A percentile compares a stretch with the other conserved stretches of the same genome.
Conservation (phyloP, 768 basidiomycete species). For the Boletus coccyginus region DNA sequence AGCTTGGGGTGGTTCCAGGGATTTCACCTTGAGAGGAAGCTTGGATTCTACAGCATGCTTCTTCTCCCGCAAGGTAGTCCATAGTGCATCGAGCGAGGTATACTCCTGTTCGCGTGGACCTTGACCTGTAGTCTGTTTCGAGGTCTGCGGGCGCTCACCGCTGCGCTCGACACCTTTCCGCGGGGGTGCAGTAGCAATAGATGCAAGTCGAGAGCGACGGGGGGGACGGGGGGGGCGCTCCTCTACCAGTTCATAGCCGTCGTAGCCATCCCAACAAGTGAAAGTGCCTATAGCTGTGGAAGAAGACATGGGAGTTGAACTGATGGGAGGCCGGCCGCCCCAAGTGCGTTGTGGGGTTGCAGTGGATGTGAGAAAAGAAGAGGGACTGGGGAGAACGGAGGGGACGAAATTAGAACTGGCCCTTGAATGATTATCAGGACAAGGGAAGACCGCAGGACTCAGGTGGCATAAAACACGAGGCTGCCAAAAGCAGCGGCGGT, state of each 20-base stretch:
- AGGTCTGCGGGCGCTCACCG: conserved; percentile 21
- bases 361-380: conserved; percentile 13
- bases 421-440: conserved; percentile 34
- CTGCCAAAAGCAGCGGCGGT: conserved; percentile 30
- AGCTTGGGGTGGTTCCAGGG: conserved; percentile 44
- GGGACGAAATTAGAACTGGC: conserved; percentile 25
- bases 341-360: conserved; percentile 21
- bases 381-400: conserved; percentile 14
- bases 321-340: conserved; percentile 16
- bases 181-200: conserved; percentile 12
- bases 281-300: conserved; percentile 31
- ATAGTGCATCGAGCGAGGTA: conserved; percentile 53
- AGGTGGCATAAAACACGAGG: conserved; percentile 35
- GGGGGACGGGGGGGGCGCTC: conserved; percentile 15
- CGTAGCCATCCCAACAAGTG: conserved; percentile 34
- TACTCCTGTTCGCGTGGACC: conserved; percentile 24
- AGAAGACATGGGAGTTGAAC: conserved; percentile 25
- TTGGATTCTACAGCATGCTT: conserved; percentile 68
- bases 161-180: conserved; percentile 18
- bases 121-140: conserved; percentile 11
- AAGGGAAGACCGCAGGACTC: conserved; percentile 15
- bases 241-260: conserved; percentile 24
- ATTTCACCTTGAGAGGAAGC: conserved; percentile 67
- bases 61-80: conserved; percentile 61
- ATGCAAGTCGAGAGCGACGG: conserved; percentile 22